Conservation (phyloP, 1,284 basidiomycete species). For the Thecaphora thlaspeos region DNA sequence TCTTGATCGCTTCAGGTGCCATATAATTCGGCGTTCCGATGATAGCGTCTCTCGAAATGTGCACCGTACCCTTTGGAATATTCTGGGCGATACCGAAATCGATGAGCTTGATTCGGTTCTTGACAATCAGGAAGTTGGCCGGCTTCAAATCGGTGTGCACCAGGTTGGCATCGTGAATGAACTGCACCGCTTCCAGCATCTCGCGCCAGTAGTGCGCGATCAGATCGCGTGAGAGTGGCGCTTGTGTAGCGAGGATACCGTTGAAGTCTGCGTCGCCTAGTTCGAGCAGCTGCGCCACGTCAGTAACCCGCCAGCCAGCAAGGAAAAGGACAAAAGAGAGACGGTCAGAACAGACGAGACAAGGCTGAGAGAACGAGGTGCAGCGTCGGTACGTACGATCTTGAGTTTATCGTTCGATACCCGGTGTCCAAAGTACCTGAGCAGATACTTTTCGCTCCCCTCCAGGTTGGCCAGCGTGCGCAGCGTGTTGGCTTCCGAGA, state of each 20-base stretch:
- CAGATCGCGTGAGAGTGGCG: slow-evolving; percentile 32
- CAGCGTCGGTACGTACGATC: slow-evolving; percentile 24
- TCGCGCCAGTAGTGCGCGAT: slow-evolving; percentile 51
- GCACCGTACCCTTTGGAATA: slow-evolving; percentile 60
- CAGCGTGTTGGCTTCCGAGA: slow-evolving; percentile 52
- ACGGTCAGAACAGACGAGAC: not conserved
- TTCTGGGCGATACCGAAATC: slow-evolving; percentile 97
- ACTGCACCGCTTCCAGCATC: slow-evolving; percentile 57
- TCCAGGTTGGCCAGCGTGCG: slow-evolving; percentile 41
- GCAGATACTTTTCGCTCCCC: slow-evolving; percentile 48
- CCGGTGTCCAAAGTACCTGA: slow-evolving; percentile 56
- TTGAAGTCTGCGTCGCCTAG: slow-evolving; percentile 54
- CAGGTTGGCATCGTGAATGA: slow-evolving; percentile 53
- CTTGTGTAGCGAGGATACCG: slow-evolving; percentile 36
- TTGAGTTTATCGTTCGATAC: slow-evolving; percentile 47
- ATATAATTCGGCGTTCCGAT: slow-evolving; percentile 58
- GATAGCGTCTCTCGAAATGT: slow-evolving; percentile 55
- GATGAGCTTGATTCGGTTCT: slow-evolving; percentile 82
- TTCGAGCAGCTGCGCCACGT: slow-evolving; percentile 41
- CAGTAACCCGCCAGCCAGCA: too few species aligned
- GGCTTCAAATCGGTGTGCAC: slow-evolving; percentile 57
- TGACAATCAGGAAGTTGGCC: slow-evolving; percentile 73
- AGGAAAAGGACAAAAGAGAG: not conserved
- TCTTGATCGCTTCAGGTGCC: slow-evolving; percentile 57
- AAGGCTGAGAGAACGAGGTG: too few species aligned